phyloP scores from a whole-genome alignment of 176 grass and related monocot genomes.

The Oryza australiensis region DNA sequence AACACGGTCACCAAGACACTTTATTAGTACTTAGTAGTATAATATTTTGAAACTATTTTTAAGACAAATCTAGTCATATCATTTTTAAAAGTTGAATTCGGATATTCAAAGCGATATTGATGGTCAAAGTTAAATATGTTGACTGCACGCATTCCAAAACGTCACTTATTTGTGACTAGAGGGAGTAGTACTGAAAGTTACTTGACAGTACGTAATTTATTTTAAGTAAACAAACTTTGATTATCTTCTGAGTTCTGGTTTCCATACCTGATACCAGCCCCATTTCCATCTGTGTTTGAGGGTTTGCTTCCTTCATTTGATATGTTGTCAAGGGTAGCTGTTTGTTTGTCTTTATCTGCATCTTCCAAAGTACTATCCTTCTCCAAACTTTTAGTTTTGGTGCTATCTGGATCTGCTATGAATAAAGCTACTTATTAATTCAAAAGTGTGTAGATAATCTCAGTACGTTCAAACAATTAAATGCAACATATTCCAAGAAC shows the following conservation, averaged over 20 bases:
- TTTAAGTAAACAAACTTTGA: slow-evolving; percentile 28
- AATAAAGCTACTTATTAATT: slow-evolving; percentile 14
- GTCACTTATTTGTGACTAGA: no score
- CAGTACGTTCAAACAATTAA: slow-evolving; percentile 24
- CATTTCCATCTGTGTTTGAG: slow-evolving; percentile 33
- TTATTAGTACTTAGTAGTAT: no score
- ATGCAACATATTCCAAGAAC: background rate
- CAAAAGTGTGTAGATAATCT: slow-evolving; percentile 10
- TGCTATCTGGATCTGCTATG: slow-evolving; percentile 35
- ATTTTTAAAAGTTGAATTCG: no score
- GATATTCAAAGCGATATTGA: no score
- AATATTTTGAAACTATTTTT: no score
- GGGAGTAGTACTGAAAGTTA: background rate
- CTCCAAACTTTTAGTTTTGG: slow-evolving; percentile 21
- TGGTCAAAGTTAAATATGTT: no score
- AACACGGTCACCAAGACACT: no score
- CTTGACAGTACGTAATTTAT: background rate
- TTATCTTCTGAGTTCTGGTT: slow-evolving; percentile 51
- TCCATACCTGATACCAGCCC: slow-evolving; percentile 31
- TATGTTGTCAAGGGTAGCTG: background rate
- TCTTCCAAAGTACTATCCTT: slow-evolving; percentile 27
- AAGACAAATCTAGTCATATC: no score
- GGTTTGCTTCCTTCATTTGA: slow-evolving; percentile 36
- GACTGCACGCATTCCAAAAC: no score
- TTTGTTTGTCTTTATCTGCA: slow-evolving; percentile 43